Evolutionary conservation across 1,284 basidiomycete genomes (phyloP).

Genomic region (Ustilago bromivora): DNA sequence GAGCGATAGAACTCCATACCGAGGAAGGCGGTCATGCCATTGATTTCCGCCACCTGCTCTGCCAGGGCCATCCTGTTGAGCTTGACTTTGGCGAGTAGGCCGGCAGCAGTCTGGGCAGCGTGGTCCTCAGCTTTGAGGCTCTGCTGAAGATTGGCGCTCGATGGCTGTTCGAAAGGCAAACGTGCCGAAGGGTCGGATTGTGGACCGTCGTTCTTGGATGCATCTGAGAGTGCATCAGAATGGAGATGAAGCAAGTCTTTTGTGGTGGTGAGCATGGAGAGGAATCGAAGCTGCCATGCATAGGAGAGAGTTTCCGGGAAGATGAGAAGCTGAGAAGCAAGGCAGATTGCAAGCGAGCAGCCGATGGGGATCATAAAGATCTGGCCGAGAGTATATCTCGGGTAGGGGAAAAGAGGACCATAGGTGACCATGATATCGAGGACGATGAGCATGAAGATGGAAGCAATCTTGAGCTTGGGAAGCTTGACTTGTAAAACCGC

Average conservation of each 20-base stretch:
- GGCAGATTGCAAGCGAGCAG: conserved; percentile 47
- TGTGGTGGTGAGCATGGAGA: conserved; percentile 27
- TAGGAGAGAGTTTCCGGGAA: conserved; percentile 82
- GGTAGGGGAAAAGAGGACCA: conserved; percentile 77
- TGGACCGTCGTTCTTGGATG: conserved; percentile 14
- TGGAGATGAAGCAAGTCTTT: conserved; percentile 34
- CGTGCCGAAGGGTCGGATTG: neutral
- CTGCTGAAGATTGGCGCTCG: conserved; percentile 19
- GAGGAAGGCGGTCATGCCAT: conserved; percentile 42
- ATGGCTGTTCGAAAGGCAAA: conserved; percentile 7
- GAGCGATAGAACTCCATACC: conserved; percentile 71
- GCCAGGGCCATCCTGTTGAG: conserved; percentile 20
- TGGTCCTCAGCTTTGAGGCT: conserved; percentile 33
- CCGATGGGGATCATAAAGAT: conserved; percentile 60
- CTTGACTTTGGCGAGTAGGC: conserved; percentile 23
- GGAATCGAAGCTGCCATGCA: conserved; percentile 70
- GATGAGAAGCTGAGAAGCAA: conserved; percentile 73
- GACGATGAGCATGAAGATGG: conserved; percentile 70
- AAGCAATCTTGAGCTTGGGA: conserved; percentile 76
- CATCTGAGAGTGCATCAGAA: conserved; percentile 21
- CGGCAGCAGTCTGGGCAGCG: conserved; percentile 18
- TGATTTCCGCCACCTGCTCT: conserved; percentile 32
- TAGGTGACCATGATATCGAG: conserved; percentile 64
- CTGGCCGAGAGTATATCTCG: conserved; percentile 75
- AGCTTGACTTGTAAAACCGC: conserved; percentile 76